These are phyloP conservation scores for Proliferodiscus dingleyae DNA, from an alignment of 2,329 filamentous ascomycete genomes.

Conservation along the genomic window DNA sequence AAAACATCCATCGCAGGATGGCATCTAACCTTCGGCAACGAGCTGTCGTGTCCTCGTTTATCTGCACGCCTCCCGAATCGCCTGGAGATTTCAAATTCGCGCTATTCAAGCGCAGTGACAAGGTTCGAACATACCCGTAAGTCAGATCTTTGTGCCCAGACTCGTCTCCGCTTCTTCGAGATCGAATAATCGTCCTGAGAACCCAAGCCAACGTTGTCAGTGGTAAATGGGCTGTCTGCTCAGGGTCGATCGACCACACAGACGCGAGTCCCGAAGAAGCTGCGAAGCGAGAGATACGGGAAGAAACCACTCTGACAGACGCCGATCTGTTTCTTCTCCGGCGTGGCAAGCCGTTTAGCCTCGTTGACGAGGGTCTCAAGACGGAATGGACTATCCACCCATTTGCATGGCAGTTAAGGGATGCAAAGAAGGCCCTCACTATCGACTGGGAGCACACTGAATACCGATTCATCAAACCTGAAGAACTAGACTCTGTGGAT, in stretches of 20 bases:
- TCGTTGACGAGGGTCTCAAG: slow-evolving; percentile 47
- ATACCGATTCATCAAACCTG: slow-evolving; percentile 48
- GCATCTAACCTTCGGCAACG: slow-evolving; percentile 19
- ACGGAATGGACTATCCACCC: slow-evolving; percentile 60
- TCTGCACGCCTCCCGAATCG: slow-evolving; percentile 32
- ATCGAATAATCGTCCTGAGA: slow-evolving; percentile 7
- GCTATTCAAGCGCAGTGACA: slow-evolving; percentile 55
- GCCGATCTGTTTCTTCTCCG: slow-evolving; percentile 19
- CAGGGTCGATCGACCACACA: slow-evolving; percentile 51
- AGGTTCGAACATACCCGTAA: slow-evolving; percentile 57
- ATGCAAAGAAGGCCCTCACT: slow-evolving; percentile 38
- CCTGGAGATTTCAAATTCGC: slow-evolving; percentile 43
- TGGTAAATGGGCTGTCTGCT: slow-evolving; percentile 56
- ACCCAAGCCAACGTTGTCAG: too few species aligned
- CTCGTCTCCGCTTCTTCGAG: neutral
- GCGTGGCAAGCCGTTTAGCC: slow-evolving; percentile 53
- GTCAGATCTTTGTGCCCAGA: slow-evolving; percentile 16
- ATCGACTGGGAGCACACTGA: slow-evolving; percentile 61
- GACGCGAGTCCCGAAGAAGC: slow-evolving; percentile 51
- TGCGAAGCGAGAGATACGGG: slow-evolving; percentile 57
- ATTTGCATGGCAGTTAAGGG: slow-evolving; percentile 52
- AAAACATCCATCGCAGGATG: slow-evolving; percentile 8
- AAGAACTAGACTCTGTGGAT: slow-evolving; percentile 41
- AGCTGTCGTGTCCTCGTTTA: slow-evolving; percentile 40
- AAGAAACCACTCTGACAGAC: slow-evolving; percentile 54